Evolutionary conservation across 805 yeast species (phyloP), one percentile per base, ranked within the genome.

Genomic region (Saccharomycopsis vini): DNA sequence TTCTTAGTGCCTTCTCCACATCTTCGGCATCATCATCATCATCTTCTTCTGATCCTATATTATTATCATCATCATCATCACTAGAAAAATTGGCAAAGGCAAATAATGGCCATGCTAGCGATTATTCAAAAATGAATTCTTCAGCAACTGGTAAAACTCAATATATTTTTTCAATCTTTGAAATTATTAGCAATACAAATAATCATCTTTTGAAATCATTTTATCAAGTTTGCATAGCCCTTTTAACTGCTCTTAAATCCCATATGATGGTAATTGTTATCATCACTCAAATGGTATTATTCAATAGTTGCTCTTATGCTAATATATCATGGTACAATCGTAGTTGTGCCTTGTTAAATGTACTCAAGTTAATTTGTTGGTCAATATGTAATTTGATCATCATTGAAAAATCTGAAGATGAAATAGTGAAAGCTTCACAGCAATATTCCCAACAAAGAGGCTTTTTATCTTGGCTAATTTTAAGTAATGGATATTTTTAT

Each of bases 341-440:
- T 5, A 10, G 16, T n/a, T 26, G 32, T 7, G 28, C 26, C 19
- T 36, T 23, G 18, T n/a, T 37, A 30, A 20, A 30, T 13, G 18
- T 40, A 15, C 18, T 39, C 35, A 38, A 41, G 30, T 39, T 32
- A 23, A 26, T 33, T 5, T 19, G 24, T 7, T 47, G 49, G 46
- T 16, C 45, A 9, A 22, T 36, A 1, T 19, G 39, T 6, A 44
- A 47, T 24, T 38, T 34, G 18, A 33, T 47, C 28, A 31, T 40
- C n/a, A 19, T 44, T 13, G 45, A 44, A 31, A 49, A 47, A 19
- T 47, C 51, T n/a, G n/a, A n/a, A n/a, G n/a, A n/a, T n/a, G n/a
- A n/a, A n/a, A n/a, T n/a, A n/a, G n/a, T n/a, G n/a, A n/a, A n/a
- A n/a, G n/a, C n/a, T n/a, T n/a, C n/a, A n/a, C n/a, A n/a, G 9